These are phyloP conservation scores for Cryptococcus sp. DNA, from an alignment of 1,284 basidiomycete species.

Conservation along the genomic window DNA sequence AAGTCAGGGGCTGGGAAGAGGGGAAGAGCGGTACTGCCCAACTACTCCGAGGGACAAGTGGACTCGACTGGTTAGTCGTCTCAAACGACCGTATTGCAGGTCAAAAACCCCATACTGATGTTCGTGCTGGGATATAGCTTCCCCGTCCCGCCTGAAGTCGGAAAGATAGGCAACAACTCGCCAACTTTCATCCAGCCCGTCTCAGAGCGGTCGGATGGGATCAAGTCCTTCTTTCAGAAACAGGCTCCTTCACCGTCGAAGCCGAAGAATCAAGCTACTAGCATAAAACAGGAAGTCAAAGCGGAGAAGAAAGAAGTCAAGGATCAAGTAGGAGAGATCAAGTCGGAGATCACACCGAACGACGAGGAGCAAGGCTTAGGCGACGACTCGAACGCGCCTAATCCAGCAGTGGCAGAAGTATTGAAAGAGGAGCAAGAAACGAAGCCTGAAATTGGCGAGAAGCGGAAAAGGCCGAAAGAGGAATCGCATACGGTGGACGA, in stretches of 20 bases:
- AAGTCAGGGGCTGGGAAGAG: slow-evolving; percentile 65
- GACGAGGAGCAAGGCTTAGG: slow-evolving; percentile 33
- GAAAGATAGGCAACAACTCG: slow-evolving; percentile 83
- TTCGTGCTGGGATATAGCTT: slow-evolving; percentile 60
- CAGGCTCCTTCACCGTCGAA: slow-evolving; percentile 53
- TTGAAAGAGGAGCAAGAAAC: slow-evolving; percentile 2
- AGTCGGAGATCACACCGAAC: slow-evolving; percentile 12
- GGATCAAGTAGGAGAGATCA: slow-evolving; percentile 12
- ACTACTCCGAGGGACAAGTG: slow-evolving; percentile 68
- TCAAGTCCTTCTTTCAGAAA: slow-evolving; percentile 81
- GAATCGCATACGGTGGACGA: slow-evolving; percentile 2
- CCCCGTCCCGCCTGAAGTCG: slow-evolving; percentile 84
- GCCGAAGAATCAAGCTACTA: not conserved
- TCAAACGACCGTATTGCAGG: no score
- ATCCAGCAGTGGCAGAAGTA: slow-evolving; percentile 1
- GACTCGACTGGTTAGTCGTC: slow-evolving; percentile 69
- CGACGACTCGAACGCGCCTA: slow-evolving; percentile 43
- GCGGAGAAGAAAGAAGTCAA: slow-evolving; percentile 1
- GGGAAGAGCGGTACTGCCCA: slow-evolving; percentile 53
- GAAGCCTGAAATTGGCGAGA: slow-evolving; percentile 3
- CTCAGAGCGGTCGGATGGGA: slow-evolving; percentile 77
- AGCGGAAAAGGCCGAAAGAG: slow-evolving; percentile 12
- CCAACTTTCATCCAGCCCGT: slow-evolving; percentile 80
- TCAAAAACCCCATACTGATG: not conserved
- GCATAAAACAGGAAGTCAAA: not conserved